Base-by-base conservation (phyloP, 805 yeast genomes). In the Komagataella populi region DNA sequence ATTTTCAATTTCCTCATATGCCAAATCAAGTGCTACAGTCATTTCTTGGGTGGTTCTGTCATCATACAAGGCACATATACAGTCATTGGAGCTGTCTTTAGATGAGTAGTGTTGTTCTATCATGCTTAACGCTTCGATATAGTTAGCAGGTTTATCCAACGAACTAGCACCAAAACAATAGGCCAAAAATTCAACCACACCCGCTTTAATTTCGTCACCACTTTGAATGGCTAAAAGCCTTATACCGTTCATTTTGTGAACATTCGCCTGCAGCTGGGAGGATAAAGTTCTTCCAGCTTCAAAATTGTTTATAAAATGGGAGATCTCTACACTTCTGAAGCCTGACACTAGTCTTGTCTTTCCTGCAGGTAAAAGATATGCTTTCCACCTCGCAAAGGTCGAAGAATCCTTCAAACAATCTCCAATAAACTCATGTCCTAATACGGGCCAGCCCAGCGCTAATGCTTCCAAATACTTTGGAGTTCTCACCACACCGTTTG, bases 371-470 rank as follows among this genome's bases (percentile, higher is more conserved):
- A 88, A 66, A 2, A 84, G 59, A 61, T 80, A 88, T 2, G 73
- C 67, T 3, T 63, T 64, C 77, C 91, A 77, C 22, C 63, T 54
- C 0, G 59, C 54, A 4, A 70, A 51, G 52, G 70, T 49, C 24
- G 18, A 20, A 4, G 39, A 23, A 12, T 60, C 59, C 1, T 59
- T 55, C 2, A 77, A 57, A 52, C 83, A 73, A 53, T 81, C 83
- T 5, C 63, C 60, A 3, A 87, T 67, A 56, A 76, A 88, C 6
- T 65, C 60, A 52, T 76, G 74, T 2, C 87, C 80, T 30, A 89
- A 59, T 17, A 85, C 74, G 2, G 97, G 97, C 96, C 96, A 88
- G 2, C 91, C 90, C 47, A 88, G 60, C 0, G 91, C 86, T 16
- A 88, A 63, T 2, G 84, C 80, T 59, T 87, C 93, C 7, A 89